Base-by-base conservation (phyloP, 1,139 yeast species). In the Yamadazyma mexicana region DNA sequence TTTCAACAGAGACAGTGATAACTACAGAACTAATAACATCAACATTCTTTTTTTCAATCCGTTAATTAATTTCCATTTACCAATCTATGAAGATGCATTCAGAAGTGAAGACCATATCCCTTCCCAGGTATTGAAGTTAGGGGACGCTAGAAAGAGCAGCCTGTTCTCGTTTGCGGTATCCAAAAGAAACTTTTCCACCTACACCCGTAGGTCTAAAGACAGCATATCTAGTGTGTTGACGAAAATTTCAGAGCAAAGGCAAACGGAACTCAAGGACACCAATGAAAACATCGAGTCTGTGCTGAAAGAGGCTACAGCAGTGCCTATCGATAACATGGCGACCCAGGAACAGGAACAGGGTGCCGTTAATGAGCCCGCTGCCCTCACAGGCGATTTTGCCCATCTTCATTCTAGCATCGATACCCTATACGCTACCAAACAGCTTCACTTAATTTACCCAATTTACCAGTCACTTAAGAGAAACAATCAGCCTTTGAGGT, bases 391-490 rank as follows among this genome's bases (percentile, higher is more conserved):
- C 18, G 33, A 30, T 11, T 28, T 24, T 10, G 18, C 5, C 33
- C 9, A 23, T 12, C 48, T 43, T 32, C 31, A 36, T 23, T 15
- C 24, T 2, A 30, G 25, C 31, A 43, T 44, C 11, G 31, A 44
- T 5, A n/a, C 31, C 10, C 38, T 40, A 12, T 33, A 35, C 26
- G 37, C 47, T 4, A 48, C 61, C 2, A 51, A 51, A 7, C 61
- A 67, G 12, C 52, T 61, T 34, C 57, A 68, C 42, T 42, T 65
- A 28, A 67, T 72, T 9, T 68, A 62, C 44, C 77, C 77, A 2
- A 51, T 71, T 25, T 72, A 70, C 44, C 77, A 72, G 51, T 54
- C 76, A 4, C 52, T 72, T 31, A 66, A 61, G 40, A 56, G 77
- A 45, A 70, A 72, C 43, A 58, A 58, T 5, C 49, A 69, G 24